Evolutionary conservation across 1,139 yeast species (phyloP), one percentile per base, ranked within the genome.

Genomic region (Magnusiomyces fungicola): DNA sequence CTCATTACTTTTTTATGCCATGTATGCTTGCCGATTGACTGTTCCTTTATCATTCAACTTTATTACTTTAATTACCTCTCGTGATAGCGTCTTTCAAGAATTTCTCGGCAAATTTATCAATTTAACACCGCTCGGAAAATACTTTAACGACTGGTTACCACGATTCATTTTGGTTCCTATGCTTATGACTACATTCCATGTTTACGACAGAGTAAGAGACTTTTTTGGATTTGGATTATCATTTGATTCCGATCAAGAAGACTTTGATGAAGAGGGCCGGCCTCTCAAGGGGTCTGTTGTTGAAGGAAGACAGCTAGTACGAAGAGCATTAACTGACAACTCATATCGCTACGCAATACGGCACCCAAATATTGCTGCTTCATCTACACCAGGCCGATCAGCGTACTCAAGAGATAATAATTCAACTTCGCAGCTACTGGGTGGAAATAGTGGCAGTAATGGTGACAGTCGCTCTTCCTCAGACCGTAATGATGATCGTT

Each of bases 1-100:
- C 0, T 80, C 88, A 29, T 75, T 84, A 33, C 73, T 87, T 43
- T 87, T 86, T 64, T 87, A 84, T 64, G 80, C 90, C 24, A 83
- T 86, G 60, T 87, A 87, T 60, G 80, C 86, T 32, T 86, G 92
- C 49, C 79, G 96, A 56, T 70, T 87, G 61, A 84, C 95, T 0
- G 81, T 87, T 14, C 96, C 96, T 2, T 71, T 87, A 55, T 79
- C 87, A 33, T 87, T 84, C 68, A 87, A 87, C 64, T 87, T 84
- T 62, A 66, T 86, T 51, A 84, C 86, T 36, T 69, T 87, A 47
- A 73, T 83, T 53, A 72, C 79, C 12, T 71, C 77, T 24, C 64
- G 72, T 47, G 70, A 69, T 22, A 68, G 72, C 1, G 72, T 69
- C 22, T 70, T 69, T 58, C 71, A 70, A 45, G 69, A 68, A 47